These are phyloP conservation scores for Mycena galericulata DNA, from an alignment of 768 basidiomycete genomes.

Conservation along the genomic window DNA sequence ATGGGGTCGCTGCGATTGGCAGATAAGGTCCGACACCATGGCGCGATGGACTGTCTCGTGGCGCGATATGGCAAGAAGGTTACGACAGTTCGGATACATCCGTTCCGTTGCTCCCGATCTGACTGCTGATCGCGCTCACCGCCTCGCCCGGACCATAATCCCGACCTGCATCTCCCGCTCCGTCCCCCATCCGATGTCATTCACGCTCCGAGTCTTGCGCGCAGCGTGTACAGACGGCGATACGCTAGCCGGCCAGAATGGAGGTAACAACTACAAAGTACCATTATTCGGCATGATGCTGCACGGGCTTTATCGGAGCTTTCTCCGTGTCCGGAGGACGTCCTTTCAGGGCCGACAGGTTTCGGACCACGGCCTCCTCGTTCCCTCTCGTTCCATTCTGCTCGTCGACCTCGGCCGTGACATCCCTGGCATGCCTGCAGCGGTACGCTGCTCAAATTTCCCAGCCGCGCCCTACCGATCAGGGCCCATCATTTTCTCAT, in stretches of 20 bases:
- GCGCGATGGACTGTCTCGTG: neutral
- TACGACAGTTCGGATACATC: neutral
- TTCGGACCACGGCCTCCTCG: no score
- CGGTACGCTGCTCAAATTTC: no score
- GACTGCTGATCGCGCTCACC: neutral
- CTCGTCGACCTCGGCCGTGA: neutral
- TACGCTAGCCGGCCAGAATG: neutral
- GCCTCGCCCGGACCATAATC: neutral
- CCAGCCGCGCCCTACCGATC: neutral
- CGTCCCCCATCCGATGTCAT: neutral
- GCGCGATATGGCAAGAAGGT: neutral
- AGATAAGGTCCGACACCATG: neutral
- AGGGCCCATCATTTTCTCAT: neutral
- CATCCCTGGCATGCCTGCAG: no score
- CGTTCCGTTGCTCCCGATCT: neutral
- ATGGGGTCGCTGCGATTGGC: neutral
- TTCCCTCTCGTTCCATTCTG: neutral
- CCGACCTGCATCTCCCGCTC: neutral
- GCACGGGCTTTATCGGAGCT: neutral
- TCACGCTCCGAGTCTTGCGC: no score
- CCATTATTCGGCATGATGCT: neutral
- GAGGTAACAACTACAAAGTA: neutral
- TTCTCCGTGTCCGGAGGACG: no score
- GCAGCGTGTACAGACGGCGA: no score
- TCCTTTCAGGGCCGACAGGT: neutral